Conservation (phyloP, 306 rosid genomes). For the Inga leiocalycina region DNA sequence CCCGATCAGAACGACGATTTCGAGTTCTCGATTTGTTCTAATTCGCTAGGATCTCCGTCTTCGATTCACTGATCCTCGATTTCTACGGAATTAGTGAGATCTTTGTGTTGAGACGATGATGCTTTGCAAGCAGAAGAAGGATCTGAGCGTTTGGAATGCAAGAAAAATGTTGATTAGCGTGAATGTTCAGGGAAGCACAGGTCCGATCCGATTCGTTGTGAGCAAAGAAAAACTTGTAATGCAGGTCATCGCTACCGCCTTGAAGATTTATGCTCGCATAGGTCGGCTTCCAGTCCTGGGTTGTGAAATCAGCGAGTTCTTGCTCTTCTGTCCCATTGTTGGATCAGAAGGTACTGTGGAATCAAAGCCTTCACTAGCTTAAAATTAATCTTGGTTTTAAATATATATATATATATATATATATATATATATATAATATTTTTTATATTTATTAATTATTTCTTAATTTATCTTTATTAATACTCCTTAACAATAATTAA, state of each 20-base stretch:
- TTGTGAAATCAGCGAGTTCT: conserved; percentile 48
- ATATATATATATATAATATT: too few species aligned
- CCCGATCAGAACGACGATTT: background rate
- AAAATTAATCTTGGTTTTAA: too few species aligned
- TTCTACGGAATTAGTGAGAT: background rate
- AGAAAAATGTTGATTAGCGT: conserved; percentile 61
- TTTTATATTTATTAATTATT: too few species aligned
- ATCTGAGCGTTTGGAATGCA: conserved; percentile 42
- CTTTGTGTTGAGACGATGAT: conserved; percentile 37
- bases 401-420: too few species aligned
- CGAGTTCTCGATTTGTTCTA: background rate
- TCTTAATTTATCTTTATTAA: too few species aligned
- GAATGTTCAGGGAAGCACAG: conserved; percentile 65
- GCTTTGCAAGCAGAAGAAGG: conserved; percentile 67
- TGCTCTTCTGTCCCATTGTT: conserved; percentile 52
- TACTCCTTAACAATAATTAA: too few species aligned
- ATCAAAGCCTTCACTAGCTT: too few species aligned
- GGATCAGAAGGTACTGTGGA: conserved; percentile 55
- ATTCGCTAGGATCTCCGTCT: background rate
- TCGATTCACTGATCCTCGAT: background rate
- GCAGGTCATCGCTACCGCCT: conserved; percentile 58
- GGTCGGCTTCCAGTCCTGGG: conserved; percentile 71
- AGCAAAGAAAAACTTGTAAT: conserved; percentile 52
- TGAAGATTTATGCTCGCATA: conserved; percentile 65
- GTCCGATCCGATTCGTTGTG: conserved; percentile 71